These are phyloP conservation scores for Saccharum officinarum DNA, from an alignment of 176 grass and related monocot genomes.

Conservation along the genomic window DNA sequence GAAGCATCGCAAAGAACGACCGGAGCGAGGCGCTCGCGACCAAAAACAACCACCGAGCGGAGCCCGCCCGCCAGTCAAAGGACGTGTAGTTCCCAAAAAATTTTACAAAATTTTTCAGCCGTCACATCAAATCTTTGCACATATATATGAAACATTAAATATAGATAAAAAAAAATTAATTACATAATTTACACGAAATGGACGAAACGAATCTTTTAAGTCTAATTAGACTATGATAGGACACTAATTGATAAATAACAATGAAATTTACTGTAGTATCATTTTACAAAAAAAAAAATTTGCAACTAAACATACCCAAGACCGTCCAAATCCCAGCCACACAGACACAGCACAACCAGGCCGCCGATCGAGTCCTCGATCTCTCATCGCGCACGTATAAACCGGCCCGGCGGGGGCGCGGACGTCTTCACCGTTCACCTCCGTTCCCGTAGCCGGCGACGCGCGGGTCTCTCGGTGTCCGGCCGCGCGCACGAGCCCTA, in stretches of 20 bases:
- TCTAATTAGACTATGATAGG: no score
- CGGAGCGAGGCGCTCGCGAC: neutral
- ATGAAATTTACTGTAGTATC: no score
- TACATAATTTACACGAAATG: no score
- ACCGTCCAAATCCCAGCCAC: neutral
- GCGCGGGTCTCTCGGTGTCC: neutral
- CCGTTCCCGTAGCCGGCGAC: slow-evolving; percentile 24
- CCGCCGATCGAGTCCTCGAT: neutral
- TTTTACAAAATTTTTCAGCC: no score
- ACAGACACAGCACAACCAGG: neutral
- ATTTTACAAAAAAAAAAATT: no score
- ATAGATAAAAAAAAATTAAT: no score
- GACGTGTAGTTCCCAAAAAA: no score
- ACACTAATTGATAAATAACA: no score
- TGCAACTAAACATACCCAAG: no score
- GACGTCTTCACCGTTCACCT: neutral
- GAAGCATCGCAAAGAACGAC: neutral
- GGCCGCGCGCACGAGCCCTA: neutral
- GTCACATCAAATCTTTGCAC: no score
- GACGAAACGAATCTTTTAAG: no score
- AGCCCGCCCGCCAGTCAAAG: neutral
- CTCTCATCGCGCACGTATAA: neutral
- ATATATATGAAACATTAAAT: no score
- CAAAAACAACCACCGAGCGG: neutral
- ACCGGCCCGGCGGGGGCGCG: neutral